Evolutionary conservation across 1,284 basidiomycete genomes (phyloP).

Genomic region (Tremellales sp.): DNA sequence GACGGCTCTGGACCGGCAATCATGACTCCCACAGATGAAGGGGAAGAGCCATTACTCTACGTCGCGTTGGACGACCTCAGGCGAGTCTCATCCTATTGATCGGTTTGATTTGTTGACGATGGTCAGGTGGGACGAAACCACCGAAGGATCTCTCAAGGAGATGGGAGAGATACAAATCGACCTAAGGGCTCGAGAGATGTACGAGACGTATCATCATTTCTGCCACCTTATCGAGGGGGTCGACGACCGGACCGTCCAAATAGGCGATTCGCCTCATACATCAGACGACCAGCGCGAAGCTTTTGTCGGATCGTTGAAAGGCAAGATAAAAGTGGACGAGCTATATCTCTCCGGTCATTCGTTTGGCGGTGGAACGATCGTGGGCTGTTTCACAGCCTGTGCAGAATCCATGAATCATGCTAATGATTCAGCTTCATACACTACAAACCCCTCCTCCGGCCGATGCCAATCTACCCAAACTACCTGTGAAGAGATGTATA

Average conservation of each 20-base stretch:
- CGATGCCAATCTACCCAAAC: slow-evolving; percentile 43
- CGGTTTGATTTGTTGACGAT: slow-evolving; percentile 50
- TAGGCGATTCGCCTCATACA: neutral
- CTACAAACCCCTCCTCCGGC: slow-evolving; percentile 10
- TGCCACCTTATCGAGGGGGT: slow-evolving; percentile 14
- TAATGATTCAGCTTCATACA: slow-evolving; percentile 9
- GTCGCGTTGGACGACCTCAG: neutral
- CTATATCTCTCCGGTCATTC: slow-evolving; percentile 65
- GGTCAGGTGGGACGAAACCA: too few species aligned
- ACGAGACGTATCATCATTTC: slow-evolving; percentile 54
- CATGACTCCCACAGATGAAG: slow-evolving; percentile 34
- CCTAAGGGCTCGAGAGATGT: slow-evolving; percentile 63
- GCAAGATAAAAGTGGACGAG: slow-evolving; percentile 46
- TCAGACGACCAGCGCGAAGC: slow-evolving; percentile 4
- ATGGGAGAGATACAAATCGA: slow-evolving; percentile 67
- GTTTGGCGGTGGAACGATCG: slow-evolving; percentile 70
- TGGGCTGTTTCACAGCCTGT: slow-evolving; percentile 52
- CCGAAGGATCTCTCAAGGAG: too few species aligned
- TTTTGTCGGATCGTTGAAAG: slow-evolving; percentile 52
- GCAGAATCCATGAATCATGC: neutral
- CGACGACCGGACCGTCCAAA: neutral
- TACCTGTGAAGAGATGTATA: slow-evolving; percentile 58
- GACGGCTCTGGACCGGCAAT: slow-evolving; percentile 64
- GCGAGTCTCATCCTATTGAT: neutral
- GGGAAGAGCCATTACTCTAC: neutral